Base-by-base conservation (phyloP, 805 yeast genomes). In the Wickerhamiella spandovensis region DNA sequence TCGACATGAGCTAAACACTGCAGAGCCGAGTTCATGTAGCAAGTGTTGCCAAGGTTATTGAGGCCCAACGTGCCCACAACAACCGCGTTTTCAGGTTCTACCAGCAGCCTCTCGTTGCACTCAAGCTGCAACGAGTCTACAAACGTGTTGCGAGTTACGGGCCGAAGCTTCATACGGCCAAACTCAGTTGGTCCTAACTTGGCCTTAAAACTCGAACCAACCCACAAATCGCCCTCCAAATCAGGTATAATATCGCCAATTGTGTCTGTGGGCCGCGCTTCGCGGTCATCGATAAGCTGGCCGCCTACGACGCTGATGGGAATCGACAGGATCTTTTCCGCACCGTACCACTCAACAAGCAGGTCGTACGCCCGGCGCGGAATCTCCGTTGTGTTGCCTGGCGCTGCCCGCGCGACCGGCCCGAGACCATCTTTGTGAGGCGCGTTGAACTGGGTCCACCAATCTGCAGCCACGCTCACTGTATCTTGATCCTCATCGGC, bases 11-110 rank as follows among this genome's bases (percentile, higher is more conserved):
- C 75, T 42, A 90, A 67, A 60, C 97, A 90, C 61, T 92, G 97
- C 44, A 90, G 67, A 0, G 96, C 96, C 9, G 95, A 84, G 64
- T 87, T 88, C 88, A 89, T 83, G 64, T 89, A 89, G 64, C 97
- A 89, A 0, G 95, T 83, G 60, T 90, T 90, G 2, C 96, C 95
- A 54, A 89, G 68, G 62, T 89, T 89, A 10, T 73, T 70, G 5
- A 89, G 69, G 0, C 97, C 97, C 0, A 97, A 89, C 88, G 64
- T 87, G 89, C 64, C 97, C 89, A 2, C 17, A 28, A 28, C 24
- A 97, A 97, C 53, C 88, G 68, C 61, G 86, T 89, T 48, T 73
- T 68, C 60, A 82, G 56, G 53, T 97, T 82, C 52, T 72, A 46
- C 42, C 2, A 57, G 47, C 1, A 57, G 43, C 6, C 52, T 48